These are phyloP conservation scores for Didymella glomerata DNA, from an alignment of 2,329 filamentous ascomycete genomes.

Conservation along the genomic window DNA sequence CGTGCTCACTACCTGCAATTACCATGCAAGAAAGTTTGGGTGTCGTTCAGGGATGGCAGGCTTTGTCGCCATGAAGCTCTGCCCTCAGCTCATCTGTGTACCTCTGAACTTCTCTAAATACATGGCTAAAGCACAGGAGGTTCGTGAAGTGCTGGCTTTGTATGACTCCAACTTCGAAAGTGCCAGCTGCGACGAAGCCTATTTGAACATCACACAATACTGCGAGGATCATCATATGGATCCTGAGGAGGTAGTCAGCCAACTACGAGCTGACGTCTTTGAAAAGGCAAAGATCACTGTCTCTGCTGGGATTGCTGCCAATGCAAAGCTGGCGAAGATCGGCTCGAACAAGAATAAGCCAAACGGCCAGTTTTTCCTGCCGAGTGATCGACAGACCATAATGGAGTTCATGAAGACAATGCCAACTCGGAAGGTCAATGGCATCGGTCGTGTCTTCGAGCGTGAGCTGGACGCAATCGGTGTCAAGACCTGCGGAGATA, in stretches of 20 bases:
- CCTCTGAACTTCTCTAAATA: conserved; percentile 93
- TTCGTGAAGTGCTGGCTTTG: conserved; percentile 80
- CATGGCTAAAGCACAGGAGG: conserved; percentile 84
- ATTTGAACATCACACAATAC: conserved; percentile 90
- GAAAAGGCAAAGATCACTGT: conserved; percentile 84
- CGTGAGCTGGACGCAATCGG: conserved; percentile 88
- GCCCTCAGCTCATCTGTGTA: conserved; percentile 82
- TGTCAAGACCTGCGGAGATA: conserved; percentile 86
- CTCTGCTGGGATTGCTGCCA: conserved; percentile 92
- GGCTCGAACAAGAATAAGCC: conserved; percentile 96
- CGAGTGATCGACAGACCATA: conserved; percentile 75
- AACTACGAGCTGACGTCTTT: conserved; percentile 79
- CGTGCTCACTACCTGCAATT: conserved; percentile 80
- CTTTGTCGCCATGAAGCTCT: conserved; percentile 94
- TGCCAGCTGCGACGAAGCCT: conserved; percentile 95
- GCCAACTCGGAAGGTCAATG: conserved; percentile 90
- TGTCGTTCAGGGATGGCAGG: conserved; percentile 95
- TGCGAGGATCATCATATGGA: conserved; percentile 72
- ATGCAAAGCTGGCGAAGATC: conserved; percentile 93
- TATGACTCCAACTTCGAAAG: conserved; percentile 94
- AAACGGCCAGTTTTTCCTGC: conserved; percentile 85
- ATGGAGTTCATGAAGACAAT: conserved; percentile 86
- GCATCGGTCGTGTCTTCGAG: conserved; percentile 92
- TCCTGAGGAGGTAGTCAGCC: conserved; percentile 76
- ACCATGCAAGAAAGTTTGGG: conserved; percentile 87